Percentiles rank a stretch among this genome's conserved stretches.
phyloP scores from a whole-genome alignment of 1,284 basidiomycete genomes.

The Retiboletus flavoniger region DNA sequence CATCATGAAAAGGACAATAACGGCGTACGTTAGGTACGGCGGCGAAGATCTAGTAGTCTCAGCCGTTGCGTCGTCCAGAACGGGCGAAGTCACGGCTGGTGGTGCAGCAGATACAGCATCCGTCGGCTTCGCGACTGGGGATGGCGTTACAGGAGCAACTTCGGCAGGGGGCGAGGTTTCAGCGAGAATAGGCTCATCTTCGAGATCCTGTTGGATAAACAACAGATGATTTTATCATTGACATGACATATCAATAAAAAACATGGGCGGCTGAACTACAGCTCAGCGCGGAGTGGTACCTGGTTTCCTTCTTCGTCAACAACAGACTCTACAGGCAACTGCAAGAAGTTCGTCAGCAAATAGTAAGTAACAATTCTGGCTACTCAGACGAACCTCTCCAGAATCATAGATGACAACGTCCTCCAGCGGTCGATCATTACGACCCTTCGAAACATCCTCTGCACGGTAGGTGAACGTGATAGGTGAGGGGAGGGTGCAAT shows the following conservation, averaged over 20 bases:
- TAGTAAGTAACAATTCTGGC: background rate
- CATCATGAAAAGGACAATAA: conserved; percentile 45
- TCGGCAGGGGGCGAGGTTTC: conserved; percentile 18
- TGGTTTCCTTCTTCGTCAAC: conserved; percentile 71
- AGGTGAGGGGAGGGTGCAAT: background rate
- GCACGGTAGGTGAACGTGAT: conserved; percentile 22
- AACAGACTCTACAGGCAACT: conserved; percentile 65
- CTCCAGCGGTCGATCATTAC: conserved; percentile 66
- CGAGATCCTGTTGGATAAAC: conserved; percentile 37
- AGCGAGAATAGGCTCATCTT: conserved; percentile 16
- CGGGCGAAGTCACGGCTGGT: background rate
- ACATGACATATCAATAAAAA: conserved; percentile 38
- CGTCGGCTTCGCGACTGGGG: background rate
- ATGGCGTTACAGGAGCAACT: conserved; percentile 7
- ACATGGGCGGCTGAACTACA: conserved; percentile 57
- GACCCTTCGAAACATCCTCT: conserved; percentile 72
- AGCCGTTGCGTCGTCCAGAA: conserved; percentile 6
- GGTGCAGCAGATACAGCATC: conserved; percentile 1
- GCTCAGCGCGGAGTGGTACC: conserved; percentile 92
- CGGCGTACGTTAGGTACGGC: conserved; percentile 41
- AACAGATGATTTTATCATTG: conserved; percentile 51
- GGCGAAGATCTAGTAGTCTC: conserved; percentile 23
- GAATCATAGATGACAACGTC: conserved; percentile 78
- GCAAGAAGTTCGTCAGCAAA: conserved; percentile 9
- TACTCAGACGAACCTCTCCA: conserved; percentile 65